Base-by-base conservation (phyloP, 805 yeast genomes). In the Brettanomyces anomalus region DNA sequence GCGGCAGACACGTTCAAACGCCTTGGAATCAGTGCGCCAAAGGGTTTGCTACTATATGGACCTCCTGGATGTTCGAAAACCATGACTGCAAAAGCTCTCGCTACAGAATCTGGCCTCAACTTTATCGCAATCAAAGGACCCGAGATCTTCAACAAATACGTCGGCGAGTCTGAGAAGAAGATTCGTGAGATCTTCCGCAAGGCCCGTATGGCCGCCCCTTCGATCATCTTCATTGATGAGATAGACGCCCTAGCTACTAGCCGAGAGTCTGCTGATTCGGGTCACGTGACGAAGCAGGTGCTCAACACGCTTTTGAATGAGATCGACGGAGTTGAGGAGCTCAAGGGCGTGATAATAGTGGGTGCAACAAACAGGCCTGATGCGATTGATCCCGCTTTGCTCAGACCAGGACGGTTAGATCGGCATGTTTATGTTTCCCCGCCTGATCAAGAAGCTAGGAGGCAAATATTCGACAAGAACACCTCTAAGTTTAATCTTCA, bases 1-100 rank as follows among this genome's bases (percentile, higher is more conserved):
- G 90, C 93, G 2, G 72, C 85, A 0, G 88, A 78, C 1, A 72
- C 95, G 0, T 93, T 93, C 59, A 68, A 68, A 16, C 67, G 74
- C 35, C 68, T 93, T 13, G 97, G 97, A 0, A 81, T 93, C 3
- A 68, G 76, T 36, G 88, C 97, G 0, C 99, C 99, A 3, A 84
- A 86, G 51, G 99, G 99, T 32, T 83, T 93, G 1, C 62, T 93
- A 38, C 67, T 93, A 17, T 93, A 93, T 61, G 99, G 99, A 0
- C 99, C 99, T 1, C 97, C 98, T 0, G 98, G 98, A 14, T 90
- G 97, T 66, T 89, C 97, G 10, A 90, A 90, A 55, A 90, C 98
- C 0, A 64, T 90, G 47, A 86, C 95, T 0, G 97, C 97, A 2
- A 90, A 90, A 56, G 97, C 97, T 0, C 65, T 90, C 26, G 97